Conservation (phyloP, 2,329 filamentous ascomycete species). For the Ceratocystis huliohia region DNA sequence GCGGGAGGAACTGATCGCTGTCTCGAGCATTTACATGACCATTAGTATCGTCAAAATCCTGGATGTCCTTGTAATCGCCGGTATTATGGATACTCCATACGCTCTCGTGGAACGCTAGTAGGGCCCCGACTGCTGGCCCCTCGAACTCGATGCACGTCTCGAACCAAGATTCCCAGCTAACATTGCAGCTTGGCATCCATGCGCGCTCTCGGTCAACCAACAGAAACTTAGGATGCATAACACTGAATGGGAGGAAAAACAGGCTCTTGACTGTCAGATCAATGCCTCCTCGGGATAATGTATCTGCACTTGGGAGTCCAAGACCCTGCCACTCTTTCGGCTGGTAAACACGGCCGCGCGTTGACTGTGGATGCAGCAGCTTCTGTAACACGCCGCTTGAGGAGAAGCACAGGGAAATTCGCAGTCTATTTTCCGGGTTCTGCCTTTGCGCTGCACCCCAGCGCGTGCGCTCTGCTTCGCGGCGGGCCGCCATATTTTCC, state of each 20-base stretch:
- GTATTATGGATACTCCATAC: constrained; percentile 45
- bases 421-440: constrained; percentile 29
- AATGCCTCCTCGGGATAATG: constrained; percentile 44
- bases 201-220: constrained; percentile 55
- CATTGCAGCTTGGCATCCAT: constrained; percentile 67
- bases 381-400: constrained; percentile 62
- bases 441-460: constrained; percentile 4
- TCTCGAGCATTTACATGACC: background rate
- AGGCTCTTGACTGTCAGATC: constrained; percentile 62
- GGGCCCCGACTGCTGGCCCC: constrained; percentile 47
- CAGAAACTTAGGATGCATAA: constrained; percentile 81
- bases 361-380: constrained; percentile 55
- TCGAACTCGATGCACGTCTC: constrained; percentile 60
- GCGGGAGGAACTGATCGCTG: background rate
- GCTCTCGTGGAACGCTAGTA: constrained; percentile 51
- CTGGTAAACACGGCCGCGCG: constrained; percentile 48
- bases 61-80: background rate
- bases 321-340: constrained; percentile 48
- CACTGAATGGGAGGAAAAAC: constrained; percentile 67
- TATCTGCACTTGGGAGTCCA: constrained; percentile 46
- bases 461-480: constrained; percentile 27
- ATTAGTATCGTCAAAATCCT: constrained; percentile 11
- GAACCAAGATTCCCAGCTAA: constrained; percentile 81
- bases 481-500: constrained; percentile 40
- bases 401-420: constrained; percentile 64